Conservation (phyloP, 495 filamentous ascomycete genomes). For the Sordaria brevicollis region DNA sequence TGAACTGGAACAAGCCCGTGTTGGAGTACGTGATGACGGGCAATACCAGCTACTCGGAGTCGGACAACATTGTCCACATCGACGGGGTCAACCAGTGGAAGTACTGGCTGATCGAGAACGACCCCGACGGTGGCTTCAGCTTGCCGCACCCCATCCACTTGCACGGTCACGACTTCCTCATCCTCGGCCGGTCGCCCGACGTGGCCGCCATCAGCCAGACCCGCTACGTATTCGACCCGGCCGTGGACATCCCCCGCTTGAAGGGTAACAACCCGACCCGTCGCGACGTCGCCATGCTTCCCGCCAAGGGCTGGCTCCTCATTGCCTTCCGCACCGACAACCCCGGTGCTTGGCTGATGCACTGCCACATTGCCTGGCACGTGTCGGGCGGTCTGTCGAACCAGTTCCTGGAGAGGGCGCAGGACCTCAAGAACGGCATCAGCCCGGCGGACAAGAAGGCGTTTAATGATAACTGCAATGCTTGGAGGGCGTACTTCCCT, state of each 20-base stretch:
- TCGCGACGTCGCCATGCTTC: constrained; percentile 50
- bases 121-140: constrained; percentile 28
- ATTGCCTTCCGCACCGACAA: constrained; percentile 49
- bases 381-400: constrained; percentile 36
- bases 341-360: constrained; percentile 45
- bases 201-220: constrained; percentile 3
- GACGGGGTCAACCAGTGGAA: constrained; percentile 32
- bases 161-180: constrained; percentile 49
- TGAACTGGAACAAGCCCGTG: constrained; percentile 35
- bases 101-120: constrained; percentile 43
- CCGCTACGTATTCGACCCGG: constrained; percentile 24
- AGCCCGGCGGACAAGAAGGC: constrained; percentile 6
- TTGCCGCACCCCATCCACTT: constrained; percentile 38
- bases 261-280: constrained; percentile 44
- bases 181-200: constrained; percentile 35
- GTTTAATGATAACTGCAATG: constrained; percentile 16
- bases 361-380: constrained; percentile 52
- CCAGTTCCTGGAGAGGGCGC: constrained; percentile 36
- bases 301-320: constrained; percentile 32
- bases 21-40: constrained; percentile 25
- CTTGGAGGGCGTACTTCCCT: constrained; percentile 17
- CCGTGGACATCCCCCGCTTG: constrained; percentile 15
- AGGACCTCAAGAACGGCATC: constrained; percentile 15
- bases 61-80: constrained; percentile 29
- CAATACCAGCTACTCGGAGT: constrained; percentile 25